These are phyloP conservation scores for Diaporthe velutina DNA, from an alignment of 2,329 filamentous ascomycete species.

Conservation along the genomic window DNA sequence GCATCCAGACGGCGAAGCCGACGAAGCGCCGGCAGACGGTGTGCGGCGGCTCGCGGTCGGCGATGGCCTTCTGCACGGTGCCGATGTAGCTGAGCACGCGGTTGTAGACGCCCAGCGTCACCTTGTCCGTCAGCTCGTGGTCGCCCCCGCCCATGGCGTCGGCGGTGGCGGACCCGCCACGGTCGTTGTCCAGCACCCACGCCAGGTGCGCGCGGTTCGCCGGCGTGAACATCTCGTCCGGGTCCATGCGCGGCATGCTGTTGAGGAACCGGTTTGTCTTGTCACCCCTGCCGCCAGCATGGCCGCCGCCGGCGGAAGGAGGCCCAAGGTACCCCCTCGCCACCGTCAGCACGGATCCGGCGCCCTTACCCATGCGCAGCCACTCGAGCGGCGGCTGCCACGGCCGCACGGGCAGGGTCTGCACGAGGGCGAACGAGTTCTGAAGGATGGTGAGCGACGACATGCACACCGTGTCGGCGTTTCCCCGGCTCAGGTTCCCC, in stretches of 20 bases:
- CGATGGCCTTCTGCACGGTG: constrained; percentile 48
- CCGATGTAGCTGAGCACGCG: constrained; percentile 52
- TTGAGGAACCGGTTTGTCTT: constrained; percentile 47
- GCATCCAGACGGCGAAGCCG: constrained; percentile 52
- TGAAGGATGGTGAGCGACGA: constrained; percentile 51
- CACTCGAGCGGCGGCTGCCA: constrained; percentile 56
- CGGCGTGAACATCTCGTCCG: constrained; percentile 47
- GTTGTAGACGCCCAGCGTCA: constrained; percentile 47
- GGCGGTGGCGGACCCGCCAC: constrained; percentile 38
- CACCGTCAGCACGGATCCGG: constrained; percentile 49
- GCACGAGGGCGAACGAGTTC: constrained; percentile 54
- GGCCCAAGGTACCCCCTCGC: constrained; percentile 44
- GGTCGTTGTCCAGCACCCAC: constrained; percentile 51
- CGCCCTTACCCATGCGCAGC: constrained; percentile 52
- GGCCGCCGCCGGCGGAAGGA: neutral
- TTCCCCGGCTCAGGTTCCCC: constrained; percentile 45
- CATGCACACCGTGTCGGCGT: constrained; percentile 52
- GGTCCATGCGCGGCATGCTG: constrained; percentile 48
- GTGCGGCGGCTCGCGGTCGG: constrained; percentile 47
- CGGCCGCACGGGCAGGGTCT: constrained; percentile 51
- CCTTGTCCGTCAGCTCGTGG: constrained; percentile 48
- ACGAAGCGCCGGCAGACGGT: constrained; percentile 51
- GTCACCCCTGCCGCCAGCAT: constrained; percentile 31
- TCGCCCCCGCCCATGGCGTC: constrained; percentile 42
- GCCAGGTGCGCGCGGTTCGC: constrained; percentile 47